Evolutionary conservation across 306 rosid species (phyloP).

Genomic region (Prunus armeniaca): DNA sequence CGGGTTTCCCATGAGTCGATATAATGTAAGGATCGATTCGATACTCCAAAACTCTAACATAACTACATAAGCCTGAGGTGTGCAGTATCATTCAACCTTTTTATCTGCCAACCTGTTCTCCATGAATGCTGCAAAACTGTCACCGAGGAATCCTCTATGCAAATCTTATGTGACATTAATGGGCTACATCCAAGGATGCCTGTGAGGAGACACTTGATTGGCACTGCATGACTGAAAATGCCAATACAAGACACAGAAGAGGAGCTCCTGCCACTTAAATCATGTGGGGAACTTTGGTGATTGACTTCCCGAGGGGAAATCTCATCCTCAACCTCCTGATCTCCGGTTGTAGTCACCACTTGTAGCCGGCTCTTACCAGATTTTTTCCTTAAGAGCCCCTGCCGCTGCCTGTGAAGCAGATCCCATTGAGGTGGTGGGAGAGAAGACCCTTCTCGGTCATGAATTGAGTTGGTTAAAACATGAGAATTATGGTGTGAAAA

Average conservation of each 20-base stretch:
- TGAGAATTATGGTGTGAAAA: slow-evolving; percentile 61
- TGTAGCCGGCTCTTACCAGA: slow-evolving; percentile 96
- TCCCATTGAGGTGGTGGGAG: slow-evolving; percentile 64
- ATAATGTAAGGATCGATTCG: neutral
- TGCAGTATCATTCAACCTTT: slow-evolving; percentile 78
- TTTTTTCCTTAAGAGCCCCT: slow-evolving; percentile 67
- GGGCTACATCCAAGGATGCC: slow-evolving; percentile 94
- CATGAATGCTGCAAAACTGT: slow-evolving; percentile 93
- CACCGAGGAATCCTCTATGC: slow-evolving; percentile 92
- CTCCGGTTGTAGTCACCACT: slow-evolving; percentile 71
- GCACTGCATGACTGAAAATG: slow-evolving; percentile 80
- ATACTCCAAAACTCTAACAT: neutral
- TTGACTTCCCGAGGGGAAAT: slow-evolving; percentile 51
- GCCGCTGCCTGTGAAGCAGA: slow-evolving; percentile 62
- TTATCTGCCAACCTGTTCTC: slow-evolving; percentile 96
- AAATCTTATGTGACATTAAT: slow-evolving; percentile 69
- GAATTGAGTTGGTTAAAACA: slow-evolving; percentile 55
- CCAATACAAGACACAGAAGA: slow-evolving; percentile 65
- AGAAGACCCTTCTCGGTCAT: slow-evolving; percentile 65
- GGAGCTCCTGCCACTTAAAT: slow-evolving; percentile 51
- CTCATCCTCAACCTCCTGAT: slow-evolving; percentile 74
- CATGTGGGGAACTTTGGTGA: slow-evolving; percentile 59
- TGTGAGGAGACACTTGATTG: slow-evolving; percentile 87
- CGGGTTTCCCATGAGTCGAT: neutral
- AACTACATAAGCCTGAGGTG: slow-evolving; percentile 91